phyloP scores from a whole-genome alignment of 768 basidiomycete species.

The Mrakia frigida region DNA sequence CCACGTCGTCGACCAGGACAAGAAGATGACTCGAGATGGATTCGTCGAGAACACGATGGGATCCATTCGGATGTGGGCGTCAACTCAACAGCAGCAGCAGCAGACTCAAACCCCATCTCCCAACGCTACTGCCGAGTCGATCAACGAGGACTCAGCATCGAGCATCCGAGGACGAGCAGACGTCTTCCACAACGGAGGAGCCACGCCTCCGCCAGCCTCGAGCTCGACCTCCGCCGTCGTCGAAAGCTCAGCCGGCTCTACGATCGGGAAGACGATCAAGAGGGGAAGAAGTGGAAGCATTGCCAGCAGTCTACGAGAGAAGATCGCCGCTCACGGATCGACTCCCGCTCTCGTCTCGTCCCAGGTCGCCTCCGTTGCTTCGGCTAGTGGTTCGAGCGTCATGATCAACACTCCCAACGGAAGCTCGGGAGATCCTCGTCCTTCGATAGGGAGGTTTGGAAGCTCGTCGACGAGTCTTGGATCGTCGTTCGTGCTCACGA shows the following conservation, averaged over 20 bases:
- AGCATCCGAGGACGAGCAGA: conserved; percentile 17
- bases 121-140: conserved; percentile 56
- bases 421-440: neutral
- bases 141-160: conserved; percentile 56
- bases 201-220: neutral
- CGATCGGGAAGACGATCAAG: neutral
- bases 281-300: conserved; percentile 6
- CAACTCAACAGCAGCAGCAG: conserved; percentile 20
- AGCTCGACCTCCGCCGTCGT: neutral
- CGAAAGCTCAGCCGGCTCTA: neutral
- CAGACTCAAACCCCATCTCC: conserved; percentile 58
- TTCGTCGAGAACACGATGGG: conserved; percentile 88
- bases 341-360: neutral
- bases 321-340: conserved; percentile 11
- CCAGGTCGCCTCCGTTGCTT: conserved; percentile 6
- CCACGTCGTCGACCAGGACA: conserved; percentile 83
- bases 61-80: conserved; percentile 60
- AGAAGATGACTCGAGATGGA: conserved; percentile 84
- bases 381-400: neutral
- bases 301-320: neutral
- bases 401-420: neutral
- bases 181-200: neutral
- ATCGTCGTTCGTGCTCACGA: conserved; percentile 35
- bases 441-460: neutral
- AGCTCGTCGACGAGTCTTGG: conserved; percentile 8